Conservation (phyloP, 2,329 filamentous ascomycete species). For the Colletotrichum destructivum region DNA sequence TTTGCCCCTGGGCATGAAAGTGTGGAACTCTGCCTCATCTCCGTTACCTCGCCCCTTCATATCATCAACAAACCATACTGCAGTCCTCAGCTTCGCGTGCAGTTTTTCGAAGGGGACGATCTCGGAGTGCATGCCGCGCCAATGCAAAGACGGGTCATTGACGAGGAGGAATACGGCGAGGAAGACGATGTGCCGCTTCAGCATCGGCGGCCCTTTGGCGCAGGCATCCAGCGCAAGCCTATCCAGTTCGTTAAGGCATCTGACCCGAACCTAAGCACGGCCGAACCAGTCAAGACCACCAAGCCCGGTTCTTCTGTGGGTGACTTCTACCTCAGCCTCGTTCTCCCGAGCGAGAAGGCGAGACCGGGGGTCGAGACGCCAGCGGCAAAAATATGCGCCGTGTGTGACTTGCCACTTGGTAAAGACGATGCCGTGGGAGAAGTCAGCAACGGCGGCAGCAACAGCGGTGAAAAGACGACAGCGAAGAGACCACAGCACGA, state of each 20-base stretch:
- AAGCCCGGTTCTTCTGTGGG: slow-evolving; percentile 56
- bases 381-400: slow-evolving; percentile 48
- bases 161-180: slow-evolving; percentile 50
- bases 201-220: slow-evolving; percentile 68
- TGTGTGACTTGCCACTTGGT: slow-evolving; percentile 56
- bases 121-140: not conserved
- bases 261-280: slow-evolving; percentile 52
- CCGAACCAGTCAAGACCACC: slow-evolving; percentile 47
- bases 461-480: slow-evolving; percentile 45
- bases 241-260: slow-evolving; percentile 73
- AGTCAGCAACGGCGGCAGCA: slow-evolving; percentile 44
- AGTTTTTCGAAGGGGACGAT: too few relatives aligned
- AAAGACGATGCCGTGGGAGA: slow-evolving; percentile 35
- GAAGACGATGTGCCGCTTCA: slow-evolving; percentile 68
- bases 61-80: not conserved
- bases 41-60: not conserved
- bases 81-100: too few relatives aligned
- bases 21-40: slow-evolving; percentile 3
- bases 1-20: not conserved
- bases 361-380: slow-evolving; percentile 11
- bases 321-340: slow-evolving; percentile 77
- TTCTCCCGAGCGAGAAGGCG: slow-evolving; percentile 62
- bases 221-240: slow-evolving; percentile 67
- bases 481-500: slow-evolving; percentile 61
- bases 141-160: slow-evolving; percentile 21